Conservation (phyloP, 768 basidiomycete genomes). For the Chlorophyllum brunneum region DNA sequence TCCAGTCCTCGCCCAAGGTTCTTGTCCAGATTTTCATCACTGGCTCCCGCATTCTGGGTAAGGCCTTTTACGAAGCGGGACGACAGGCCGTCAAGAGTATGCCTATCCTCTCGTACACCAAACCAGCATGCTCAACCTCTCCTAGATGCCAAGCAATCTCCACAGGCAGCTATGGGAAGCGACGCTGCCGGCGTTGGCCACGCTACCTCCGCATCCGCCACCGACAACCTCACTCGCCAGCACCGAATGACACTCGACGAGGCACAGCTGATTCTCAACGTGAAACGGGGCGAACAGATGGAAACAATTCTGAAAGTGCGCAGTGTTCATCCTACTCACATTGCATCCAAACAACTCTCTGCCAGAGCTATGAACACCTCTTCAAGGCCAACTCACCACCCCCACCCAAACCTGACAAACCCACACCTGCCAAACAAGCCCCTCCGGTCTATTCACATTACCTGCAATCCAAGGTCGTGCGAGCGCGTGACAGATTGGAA, state of each 20-base stretch:
- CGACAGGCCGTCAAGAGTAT: conserved; percentile 91
- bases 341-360: not conserved
- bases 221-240: conserved; percentile 79
- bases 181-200: conserved; percentile 73
- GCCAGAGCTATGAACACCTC: conserved; percentile 86
- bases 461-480: conserved; percentile 94
- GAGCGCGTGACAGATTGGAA: conserved; percentile 92
- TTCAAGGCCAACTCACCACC: conserved; percentile 86
- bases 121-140: not conserved
- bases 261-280: conserved; percentile 88
- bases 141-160: conserved; percentile 79
- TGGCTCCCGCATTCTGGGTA: conserved; percentile 81
- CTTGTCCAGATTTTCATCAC: conserved; percentile 77
- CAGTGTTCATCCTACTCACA: conserved; percentile 2
- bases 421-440: conserved; percentile 38
- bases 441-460: conserved; percentile 75
- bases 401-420: conserved; percentile 44
- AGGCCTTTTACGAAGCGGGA: conserved; percentile 87
- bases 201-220: conserved; percentile 69
- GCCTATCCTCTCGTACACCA: conserved; percentile 21
- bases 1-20: conserved; percentile 76
- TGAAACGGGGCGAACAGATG: conserved; percentile 66
- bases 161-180: conserved; percentile 62
- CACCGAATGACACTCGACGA: conserved; percentile 95
- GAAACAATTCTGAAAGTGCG: conserved; percentile 73